Base-by-base conservation (phyloP, 805 yeast species). In the Wickerhamomyces queroliae region DNA sequence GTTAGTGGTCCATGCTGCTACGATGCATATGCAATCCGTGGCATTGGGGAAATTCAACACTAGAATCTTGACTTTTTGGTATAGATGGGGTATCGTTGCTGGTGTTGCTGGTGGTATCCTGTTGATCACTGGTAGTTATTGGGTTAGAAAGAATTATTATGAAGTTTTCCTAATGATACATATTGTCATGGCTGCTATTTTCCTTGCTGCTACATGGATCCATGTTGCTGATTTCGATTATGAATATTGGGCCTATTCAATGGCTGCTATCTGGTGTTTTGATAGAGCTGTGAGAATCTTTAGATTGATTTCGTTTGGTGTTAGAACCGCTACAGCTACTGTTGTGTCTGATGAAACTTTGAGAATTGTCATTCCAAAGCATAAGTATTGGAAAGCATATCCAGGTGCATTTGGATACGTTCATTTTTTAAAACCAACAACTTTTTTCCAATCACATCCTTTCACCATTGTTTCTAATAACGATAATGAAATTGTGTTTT, bases 381-480 rank as follows among this genome's bases (percentile, higher is more conserved):
- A 82, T 83, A 22, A 52, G 6, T 50, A 53, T 40, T 78, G 83
- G 74, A 66, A 63, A 26, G 59, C 71, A n/a, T 59, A 47, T 40
- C 80, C 88, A 6, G 83, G 86, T 39, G 64, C 74, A n/a, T 76
- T 61, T 53, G 77, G 73, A 3, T 83, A 68, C 51, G 59, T 84
- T 34, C 73, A 80, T 59, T 78, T 80, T 55, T 47, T 80, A 39
- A 62, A 71, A 31, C 64, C 72, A 19, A 53, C 61, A 3, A 61
- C 72, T 27, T 77, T 81, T 56, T 80, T 80, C 77, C 87, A 83
- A 55, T 75, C 82, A 7, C 88, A 83, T 55, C 91, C 91, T 12
- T 83, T 85, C 61, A 79, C 91, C 3, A 61, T 75, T 20, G 65
- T 74, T 32, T 69, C 69, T 38, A 58, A 69, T 5, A 53, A 53